Evolutionary conservation across 352 stramenopile genomes (phyloP).

Genomic region (Pythium sp.): DNA sequence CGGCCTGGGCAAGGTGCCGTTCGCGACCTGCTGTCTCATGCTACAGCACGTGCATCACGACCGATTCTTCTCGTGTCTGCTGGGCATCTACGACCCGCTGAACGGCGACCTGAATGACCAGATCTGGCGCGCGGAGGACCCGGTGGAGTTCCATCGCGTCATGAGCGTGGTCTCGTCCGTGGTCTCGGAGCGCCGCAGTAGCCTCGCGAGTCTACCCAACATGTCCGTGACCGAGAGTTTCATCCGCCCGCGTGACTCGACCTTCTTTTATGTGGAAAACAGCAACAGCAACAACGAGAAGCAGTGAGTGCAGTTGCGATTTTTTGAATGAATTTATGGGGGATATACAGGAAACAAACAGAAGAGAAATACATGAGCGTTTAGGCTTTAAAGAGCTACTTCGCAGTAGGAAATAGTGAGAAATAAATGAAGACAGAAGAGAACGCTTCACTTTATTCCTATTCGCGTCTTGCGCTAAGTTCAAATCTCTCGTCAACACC

Average conservation of each 20-base stretch:
- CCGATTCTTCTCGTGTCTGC: constrained; percentile 82
- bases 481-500: too few species aligned
- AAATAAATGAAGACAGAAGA: too few species aligned
- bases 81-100: constrained; percentile 80
- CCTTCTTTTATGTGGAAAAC: constrained; percentile 67
- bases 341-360: background rate
- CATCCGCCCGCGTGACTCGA: constrained; percentile 60
- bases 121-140: constrained; percentile 60
- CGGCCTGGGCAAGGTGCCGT: constrained; percentile 70
- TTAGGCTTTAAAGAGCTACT: too few species aligned
- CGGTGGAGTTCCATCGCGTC: constrained; percentile 62
- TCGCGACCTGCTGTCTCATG: constrained; percentile 84
- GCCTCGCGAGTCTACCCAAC: constrained; percentile 32
- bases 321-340: constrained; percentile 4
- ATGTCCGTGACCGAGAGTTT: constrained; percentile 32
- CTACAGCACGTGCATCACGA: constrained; percentile 88
- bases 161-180: constrained; percentile 69
- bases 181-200: constrained; percentile 50
- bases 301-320: background rate
- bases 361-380: background rate
- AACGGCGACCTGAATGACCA: constrained; percentile 75
- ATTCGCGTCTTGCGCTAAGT: too few species aligned
- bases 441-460: too few species aligned
- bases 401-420: too few species aligned
- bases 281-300: background rate